A percentile compares a stretch with the other conserved stretches of the same genome.
Evolutionary conservation across 306 rosid species (phyloP).

Genomic region (Delonix regia): DNA sequence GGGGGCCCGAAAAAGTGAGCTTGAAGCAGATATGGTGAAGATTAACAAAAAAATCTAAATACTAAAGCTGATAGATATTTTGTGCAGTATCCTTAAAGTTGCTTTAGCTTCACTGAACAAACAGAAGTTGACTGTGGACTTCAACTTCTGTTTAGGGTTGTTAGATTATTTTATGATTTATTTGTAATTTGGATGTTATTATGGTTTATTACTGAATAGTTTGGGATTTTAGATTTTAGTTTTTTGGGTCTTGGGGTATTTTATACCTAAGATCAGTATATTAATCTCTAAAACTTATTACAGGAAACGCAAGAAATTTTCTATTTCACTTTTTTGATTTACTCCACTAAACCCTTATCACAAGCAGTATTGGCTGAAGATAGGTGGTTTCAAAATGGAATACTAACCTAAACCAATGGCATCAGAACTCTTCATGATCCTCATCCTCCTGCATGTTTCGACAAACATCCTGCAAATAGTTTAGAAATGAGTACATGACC

Average conservation of each 20-base stretch:
- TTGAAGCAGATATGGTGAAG: background rate
- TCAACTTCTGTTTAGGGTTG: background rate
- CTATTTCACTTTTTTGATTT: background rate
- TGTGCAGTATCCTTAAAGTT: background rate
- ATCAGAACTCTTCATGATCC: slow-evolving; percentile 94
- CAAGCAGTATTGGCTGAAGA: slow-evolving; percentile 1
- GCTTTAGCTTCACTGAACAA: background rate
- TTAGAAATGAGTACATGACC: slow-evolving; percentile 21
- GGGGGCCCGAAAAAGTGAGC: slow-evolving; percentile 3
- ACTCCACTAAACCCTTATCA: background rate
- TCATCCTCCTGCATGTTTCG: slow-evolving; percentile 79
- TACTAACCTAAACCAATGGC: slow-evolving; percentile 90
- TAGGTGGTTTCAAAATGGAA: background rate
- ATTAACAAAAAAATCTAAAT: background rate
- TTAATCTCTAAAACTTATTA: background rate
- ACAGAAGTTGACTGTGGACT: background rate
- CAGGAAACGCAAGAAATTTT: background rate
- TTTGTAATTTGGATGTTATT: background rate
- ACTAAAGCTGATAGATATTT: background rate
- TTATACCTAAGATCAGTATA: background rate
- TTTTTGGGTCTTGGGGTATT: background rate
- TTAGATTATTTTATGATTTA: too few species aligned
- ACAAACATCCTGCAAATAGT: slow-evolving; percentile 78
- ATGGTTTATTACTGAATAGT: background rate
- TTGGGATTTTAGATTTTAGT: background rate